These are phyloP conservation scores for Talaromyces liani DNA, from an alignment of 495 filamentous ascomycete species.

Conservation along the genomic window DNA sequence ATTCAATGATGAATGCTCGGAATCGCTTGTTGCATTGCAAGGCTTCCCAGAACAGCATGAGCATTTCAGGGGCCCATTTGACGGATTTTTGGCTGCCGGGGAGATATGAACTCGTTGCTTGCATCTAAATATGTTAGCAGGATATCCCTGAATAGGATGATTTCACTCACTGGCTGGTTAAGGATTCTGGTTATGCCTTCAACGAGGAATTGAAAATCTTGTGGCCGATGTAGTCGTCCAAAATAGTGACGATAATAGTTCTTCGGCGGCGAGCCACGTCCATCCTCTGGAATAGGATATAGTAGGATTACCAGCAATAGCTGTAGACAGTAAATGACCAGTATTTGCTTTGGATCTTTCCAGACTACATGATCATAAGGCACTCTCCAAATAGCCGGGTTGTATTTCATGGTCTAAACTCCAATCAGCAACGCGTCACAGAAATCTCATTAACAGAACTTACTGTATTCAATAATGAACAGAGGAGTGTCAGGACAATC, in stretches of 20 bases:
- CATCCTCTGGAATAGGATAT: conserved; percentile 83
- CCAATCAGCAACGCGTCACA: conserved; percentile 59
- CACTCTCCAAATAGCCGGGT: conserved; percentile 88
- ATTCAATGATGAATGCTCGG: conserved; percentile 93
- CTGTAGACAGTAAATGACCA: conserved; percentile 88
- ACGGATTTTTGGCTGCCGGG: conserved; percentile 75
- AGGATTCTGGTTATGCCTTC: conserved; percentile 93
- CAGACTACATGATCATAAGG: conserved; percentile 92
- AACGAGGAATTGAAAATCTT: conserved; percentile 96
- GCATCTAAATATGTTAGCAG: conserved; percentile 43
- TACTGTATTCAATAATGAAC: conserved; percentile 95
- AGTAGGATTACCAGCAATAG: conserved; percentile 80
- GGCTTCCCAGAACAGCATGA: conserved; percentile 97
- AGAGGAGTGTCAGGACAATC: conserved; percentile 78
- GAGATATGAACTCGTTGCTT: conserved; percentile 79
- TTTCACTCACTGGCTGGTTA: conserved; percentile 65
- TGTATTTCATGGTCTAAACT: conserved; percentile 83
- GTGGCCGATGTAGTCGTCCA: conserved; percentile 81
- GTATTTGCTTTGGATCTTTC: conserved; percentile 84
- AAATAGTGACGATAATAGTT: conserved; percentile 93
- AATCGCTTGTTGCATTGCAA: conserved; percentile 98
- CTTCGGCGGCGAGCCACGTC: conserved; percentile 55
- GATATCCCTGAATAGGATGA: neutral
- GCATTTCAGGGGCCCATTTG: conserved; percentile 91
- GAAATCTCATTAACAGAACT: neutral